Percentiles rank a stretch among this genome's conserved stretches.
phyloP scores from a whole-genome alignment of 192 early-diverging fungal genomes.

The Polychytrium aggregatum region DNA sequence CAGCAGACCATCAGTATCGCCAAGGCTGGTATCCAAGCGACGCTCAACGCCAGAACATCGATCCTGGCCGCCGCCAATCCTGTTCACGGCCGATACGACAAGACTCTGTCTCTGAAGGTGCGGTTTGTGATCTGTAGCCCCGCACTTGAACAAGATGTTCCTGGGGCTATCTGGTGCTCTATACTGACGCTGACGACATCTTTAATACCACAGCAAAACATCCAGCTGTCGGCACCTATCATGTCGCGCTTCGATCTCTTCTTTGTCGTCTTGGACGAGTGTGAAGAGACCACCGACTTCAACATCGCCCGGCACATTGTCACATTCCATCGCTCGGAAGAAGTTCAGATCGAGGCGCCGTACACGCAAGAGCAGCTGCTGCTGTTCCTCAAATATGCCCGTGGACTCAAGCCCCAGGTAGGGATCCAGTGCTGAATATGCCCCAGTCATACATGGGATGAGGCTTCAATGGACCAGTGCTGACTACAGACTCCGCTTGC shows the following conservation, averaged over 20 bases:
- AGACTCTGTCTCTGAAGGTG: conserved; percentile 75
- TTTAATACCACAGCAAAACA: conserved; percentile 75
- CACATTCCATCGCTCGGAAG: conserved; percentile 55
- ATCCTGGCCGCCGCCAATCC: conserved; percentile 97
- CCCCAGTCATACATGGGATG: too few species aligned
- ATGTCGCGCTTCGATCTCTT: conserved; percentile 99
- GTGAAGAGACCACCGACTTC: conserved; percentile 75
- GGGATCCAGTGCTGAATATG: too few species aligned
- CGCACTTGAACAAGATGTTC: background rate
- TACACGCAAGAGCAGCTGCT: conserved; percentile 65
- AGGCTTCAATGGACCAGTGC: too few species aligned
- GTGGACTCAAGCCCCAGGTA: conserved; percentile 74
- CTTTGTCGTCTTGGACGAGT: conserved; percentile 93
- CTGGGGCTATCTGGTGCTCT: background rate
- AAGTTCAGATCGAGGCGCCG: conserved; percentile 59
- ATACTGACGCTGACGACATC: conserved; percentile 3
- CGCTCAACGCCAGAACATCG: conserved; percentile 85
- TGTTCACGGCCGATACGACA: conserved; percentile 89
- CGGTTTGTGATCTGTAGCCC: background rate
- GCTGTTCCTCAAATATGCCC: conserved; percentile 80
- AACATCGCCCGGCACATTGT: conserved; percentile 91
- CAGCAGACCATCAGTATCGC: conserved; percentile 97
- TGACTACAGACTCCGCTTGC: too few species aligned
- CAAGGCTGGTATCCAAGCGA: conserved; percentile 93
- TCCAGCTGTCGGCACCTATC: conserved; percentile 89